Base-by-base conservation (phyloP, 495 filamentous ascomycete species). In the Penicillium riverlandense region DNA sequence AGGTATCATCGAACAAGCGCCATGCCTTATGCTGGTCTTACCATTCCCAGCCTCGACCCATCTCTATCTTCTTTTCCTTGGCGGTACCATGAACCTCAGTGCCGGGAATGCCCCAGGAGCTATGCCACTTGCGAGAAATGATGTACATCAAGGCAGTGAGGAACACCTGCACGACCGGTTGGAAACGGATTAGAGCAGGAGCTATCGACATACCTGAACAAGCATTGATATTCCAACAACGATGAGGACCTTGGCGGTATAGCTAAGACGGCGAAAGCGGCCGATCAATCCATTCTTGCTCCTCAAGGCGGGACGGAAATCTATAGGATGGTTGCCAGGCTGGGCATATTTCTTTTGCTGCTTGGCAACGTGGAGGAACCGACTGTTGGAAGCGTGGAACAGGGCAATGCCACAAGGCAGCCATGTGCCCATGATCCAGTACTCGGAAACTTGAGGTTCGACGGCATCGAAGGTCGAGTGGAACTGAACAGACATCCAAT, bases 351-450 rank as follows among this genome's bases (percentile, higher is more conserved):
- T 57, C 43, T 55, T 60, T 50, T 69, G 65, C 2, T 54, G 50
- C 49, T 67, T 74, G 44, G 80, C 79, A 43, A 84, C 66, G 43
- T 80, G 66, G n/a, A 85, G 68, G 53, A 86, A 79, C 44, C 79
- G 79, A 48, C 65, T 73, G 58, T 84, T 84, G 34, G 76, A 74
- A 34, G 77, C 85, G 52, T 87, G 83, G 62, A 88, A 88, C 2
- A 86, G 61, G 12, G 79, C 83, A 48, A 88, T 75, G 27, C 85
- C 84, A 22, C 80, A 72, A 4, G 85, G 85, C 29, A 88, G 67
- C 58, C 77, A 83, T 35, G 79, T 72, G 40, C 80, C 75, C 85
- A 89, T 89, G 55, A 86, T 70, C 82, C 84, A 89, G 61, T 74
- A 89, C 54, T 85, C 74, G 12, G 63, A 54, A 28, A 65, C 64